Conservation (phyloP, 805 yeast species). For the Lachancea sp. region DNA sequence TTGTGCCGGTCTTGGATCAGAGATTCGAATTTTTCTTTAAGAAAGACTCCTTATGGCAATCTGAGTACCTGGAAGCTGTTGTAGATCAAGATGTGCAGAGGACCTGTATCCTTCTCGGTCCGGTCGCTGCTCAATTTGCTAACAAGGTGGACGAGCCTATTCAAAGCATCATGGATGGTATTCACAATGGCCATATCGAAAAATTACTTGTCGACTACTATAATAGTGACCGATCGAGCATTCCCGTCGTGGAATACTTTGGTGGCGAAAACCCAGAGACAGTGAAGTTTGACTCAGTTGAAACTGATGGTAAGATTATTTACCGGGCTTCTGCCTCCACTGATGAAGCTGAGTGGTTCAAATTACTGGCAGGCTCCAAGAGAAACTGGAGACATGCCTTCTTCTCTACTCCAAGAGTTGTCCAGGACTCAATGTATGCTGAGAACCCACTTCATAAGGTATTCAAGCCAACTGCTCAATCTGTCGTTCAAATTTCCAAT, state of each 20-base stretch:
- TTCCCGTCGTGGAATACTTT: conserved; percentile 88
- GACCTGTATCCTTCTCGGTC: conserved; percentile 98
- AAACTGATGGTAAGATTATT: conserved; percentile 31
- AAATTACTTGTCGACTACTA: conserved; percentile 64
- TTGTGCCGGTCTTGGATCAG: conserved; percentile 90
- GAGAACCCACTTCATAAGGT: conserved; percentile 75
- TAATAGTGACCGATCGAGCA: conserved; percentile 56
- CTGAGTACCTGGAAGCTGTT: conserved; percentile 93
- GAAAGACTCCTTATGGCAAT: conserved; percentile 99
- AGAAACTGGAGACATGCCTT: conserved; percentile 91
- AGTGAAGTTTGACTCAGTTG: conserved; percentile 32
- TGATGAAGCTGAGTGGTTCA: conserved; percentile 58
- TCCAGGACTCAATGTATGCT: conserved; percentile 77
- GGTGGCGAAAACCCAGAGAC: conserved; percentile 54
- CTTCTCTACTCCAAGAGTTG: conserved; percentile 68
- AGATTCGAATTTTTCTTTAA: conserved; percentile 94
- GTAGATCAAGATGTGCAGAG: conserved; percentile 94
- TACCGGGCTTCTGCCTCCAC: conserved; percentile 37
- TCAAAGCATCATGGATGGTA: conserved; percentile 76
- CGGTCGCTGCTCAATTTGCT: conserved; percentile 94
- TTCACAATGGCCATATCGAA: conserved; percentile 84
- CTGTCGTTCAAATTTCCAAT: conserved; percentile 55
- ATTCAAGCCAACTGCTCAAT: conserved; percentile 63
- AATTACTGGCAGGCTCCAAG: conserved; percentile 68
- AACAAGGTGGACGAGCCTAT: conserved; percentile 87